These are phyloP conservation scores for Nigrospora osmanthi DNA, from an alignment of 2,329 filamentous ascomycete genomes.

Conservation along the genomic window DNA sequence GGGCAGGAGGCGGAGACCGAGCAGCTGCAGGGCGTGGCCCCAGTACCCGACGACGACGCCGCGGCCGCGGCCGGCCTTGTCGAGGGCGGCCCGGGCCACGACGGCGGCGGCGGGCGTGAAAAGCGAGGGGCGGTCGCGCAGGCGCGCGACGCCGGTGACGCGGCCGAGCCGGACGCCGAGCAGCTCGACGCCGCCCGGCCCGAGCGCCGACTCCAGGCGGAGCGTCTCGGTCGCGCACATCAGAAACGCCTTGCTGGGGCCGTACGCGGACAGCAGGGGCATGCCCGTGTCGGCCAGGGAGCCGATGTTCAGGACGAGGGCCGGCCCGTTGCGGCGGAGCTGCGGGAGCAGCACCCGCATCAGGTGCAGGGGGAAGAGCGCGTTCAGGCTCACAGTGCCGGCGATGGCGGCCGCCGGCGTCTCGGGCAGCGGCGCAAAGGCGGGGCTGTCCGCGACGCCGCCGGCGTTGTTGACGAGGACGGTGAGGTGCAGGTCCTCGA, in stretches of 20 bases:
- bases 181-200: constrained; percentile 4
- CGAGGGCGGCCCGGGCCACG: constrained; percentile 10
- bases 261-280: constrained; percentile 38
- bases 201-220: constrained; percentile 29
- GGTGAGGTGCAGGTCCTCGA: constrained; percentile 33
- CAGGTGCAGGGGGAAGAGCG: constrained; percentile 39
- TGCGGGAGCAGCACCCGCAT: constrained; percentile 36
- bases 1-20: no score
- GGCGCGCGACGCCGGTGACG: constrained; percentile 8
- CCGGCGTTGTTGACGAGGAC: constrained; percentile 52
- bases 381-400: constrained; percentile 37
- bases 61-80: constrained; percentile 9
- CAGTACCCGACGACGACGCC: constrained; percentile 11
- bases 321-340: constrained; percentile 29
- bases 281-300: constrained; percentile 34
- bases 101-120: constrained; percentile 8
- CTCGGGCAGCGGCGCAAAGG: constrained; percentile 26
- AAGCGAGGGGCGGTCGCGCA: constrained; percentile 3
- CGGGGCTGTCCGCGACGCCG: constrained; percentile 22
- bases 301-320: constrained; percentile 42
- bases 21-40: constrained; percentile 10
- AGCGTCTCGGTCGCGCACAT: constrained; percentile 30
- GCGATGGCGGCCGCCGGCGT: constrained; percentile 27
- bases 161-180: constrained; percentile 10
- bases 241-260: constrained; percentile 36